Evolutionary conservation across 2,329 filamentous ascomycete species (phyloP), one percentile per base, ranked within the genome.

Genomic region (Penicillium sp.): DNA sequence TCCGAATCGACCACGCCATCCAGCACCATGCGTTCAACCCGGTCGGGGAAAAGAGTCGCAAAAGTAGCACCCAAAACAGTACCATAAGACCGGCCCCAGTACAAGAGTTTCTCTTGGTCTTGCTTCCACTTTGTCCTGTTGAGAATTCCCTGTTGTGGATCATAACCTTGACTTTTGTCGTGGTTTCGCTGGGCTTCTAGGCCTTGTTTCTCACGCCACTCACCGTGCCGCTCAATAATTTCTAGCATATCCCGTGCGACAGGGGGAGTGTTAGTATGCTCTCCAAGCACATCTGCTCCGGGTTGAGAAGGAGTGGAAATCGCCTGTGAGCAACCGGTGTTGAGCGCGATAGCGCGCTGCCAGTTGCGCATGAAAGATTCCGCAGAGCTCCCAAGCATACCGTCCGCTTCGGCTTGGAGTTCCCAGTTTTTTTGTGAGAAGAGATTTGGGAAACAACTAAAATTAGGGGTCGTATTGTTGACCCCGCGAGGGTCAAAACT

Each of bases 21-120:
- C 15, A 78, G 66, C 0, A 79, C 65, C 7, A 62, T 65, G 9
- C 74, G 72, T 2, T 64, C 60, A 17, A 78, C 62, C 17, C 74
- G 73, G 49, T 81, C 71, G 0, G 82, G 81, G 41, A 75, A 83
- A 57, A 84, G 73, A 3, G 77, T 70, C 0, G 82, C 79, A 62
- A 83, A 81, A 0, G 81, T 84, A 0, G 75, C 69, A 3, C 82
- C 82, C 0, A 84, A 70, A 1, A 81, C 66, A 0, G 81, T 79
- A 3, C 82, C 82, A 61, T 83, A 84, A 2, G 77, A 81, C 21
- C 79, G 71, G 7, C 76, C 78, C 77, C 78, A 81, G 63, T 78
- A 81, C 21, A 75, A 66, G 0, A 81, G 65, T 19, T 69, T 71
- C 53, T 77, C 75, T 21, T 69, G 46, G 2, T 67, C 69, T 6